phyloP scores from a whole-genome alignment of 306 rosid genomes.

The Cicer yamashitae region DNA sequence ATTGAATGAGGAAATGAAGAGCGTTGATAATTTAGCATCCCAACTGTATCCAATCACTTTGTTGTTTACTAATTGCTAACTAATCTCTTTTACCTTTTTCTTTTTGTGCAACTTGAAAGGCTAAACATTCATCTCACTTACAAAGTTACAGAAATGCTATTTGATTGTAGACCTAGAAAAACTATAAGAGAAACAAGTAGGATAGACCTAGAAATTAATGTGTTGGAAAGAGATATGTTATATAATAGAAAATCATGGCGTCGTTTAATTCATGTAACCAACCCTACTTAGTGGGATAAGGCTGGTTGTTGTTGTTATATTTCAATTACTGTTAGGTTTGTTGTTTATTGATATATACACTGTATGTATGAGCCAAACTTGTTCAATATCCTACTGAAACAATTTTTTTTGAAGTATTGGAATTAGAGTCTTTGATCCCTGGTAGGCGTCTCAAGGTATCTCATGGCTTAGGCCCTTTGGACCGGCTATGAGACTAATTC shows the following conservation, averaged over 20 bases:
- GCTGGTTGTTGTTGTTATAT: too few relatives aligned
- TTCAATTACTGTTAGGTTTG: too few relatives aligned
- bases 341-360: background rate
- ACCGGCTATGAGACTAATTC: background rate
- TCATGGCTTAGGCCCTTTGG: background rate
- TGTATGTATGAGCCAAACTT: background rate
- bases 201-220: too few relatives aligned
- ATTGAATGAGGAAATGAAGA: constrained; percentile 91
- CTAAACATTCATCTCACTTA: background rate
- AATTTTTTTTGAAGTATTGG: too few relatives aligned
- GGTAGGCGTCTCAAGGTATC: background rate
- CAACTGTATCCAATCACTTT: constrained; percentile 73
- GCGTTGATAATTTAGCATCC: constrained; percentile 61
- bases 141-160: background rate
- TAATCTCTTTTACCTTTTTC: background rate
- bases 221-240: too few relatives aligned
- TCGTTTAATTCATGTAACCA: too few relatives aligned
- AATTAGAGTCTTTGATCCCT: background rate
- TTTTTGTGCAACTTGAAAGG: constrained; percentile 22
- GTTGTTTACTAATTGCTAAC: background rate
- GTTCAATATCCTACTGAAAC: background rate
- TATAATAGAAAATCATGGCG: too few relatives aligned
- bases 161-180: background rate
- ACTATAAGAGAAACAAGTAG: too few relatives aligned
- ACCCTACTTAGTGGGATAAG: too few relatives aligned